Evolutionary conservation across 345 rosid species (phyloP), one percentile per base, ranked within the genome.

Genomic region (Camelina hispida): DNA sequence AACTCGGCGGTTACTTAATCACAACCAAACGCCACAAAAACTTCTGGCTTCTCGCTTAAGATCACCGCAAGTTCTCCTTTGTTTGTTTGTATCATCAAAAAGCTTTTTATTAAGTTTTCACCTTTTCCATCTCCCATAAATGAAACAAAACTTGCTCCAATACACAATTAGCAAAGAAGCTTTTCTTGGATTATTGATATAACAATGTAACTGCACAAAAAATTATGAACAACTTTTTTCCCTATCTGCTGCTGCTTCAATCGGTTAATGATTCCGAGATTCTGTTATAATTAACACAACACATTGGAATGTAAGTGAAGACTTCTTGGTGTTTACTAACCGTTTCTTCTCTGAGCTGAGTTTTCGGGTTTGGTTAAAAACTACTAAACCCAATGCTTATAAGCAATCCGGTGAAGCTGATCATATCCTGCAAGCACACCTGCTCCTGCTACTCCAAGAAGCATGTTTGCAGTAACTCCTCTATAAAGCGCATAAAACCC

Each of bases 401-500:
- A 48, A 55, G 94, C 96, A 62, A 89, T 67, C 74, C 75, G 84
- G 56, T 91, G 93, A 72, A 96, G 88, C 72, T 87, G 89, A 88
- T 93, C 98, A 69, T 90, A 91, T 32, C 98, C 94, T 10, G 98
- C 90, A 67, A 93, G 94, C 59, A 87, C 98, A 52, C 97, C 97
- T 16, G 97, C 99, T 53, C 98, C 99, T 9, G 98, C 98, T 65
- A 91, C 79, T 46, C 98, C 97, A n/a, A 87, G 85, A 74, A 95
- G 97, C 93, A 95, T 93, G 69, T 93, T 95, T 10, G 99, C 98
- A 35, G 94, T 77, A 62, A 87, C 96, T 58, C 94, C 99, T 72
- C 89, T 86, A 52, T 74, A 96, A 10, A 96, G 79, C 5, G 91
- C 90, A 59, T 67, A 64, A 71, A 83, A 80, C 12, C 99, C 99